phyloP scores from a whole-genome alignment of 352 stramenopile species.

The Blastocystis hominis region DNA sequence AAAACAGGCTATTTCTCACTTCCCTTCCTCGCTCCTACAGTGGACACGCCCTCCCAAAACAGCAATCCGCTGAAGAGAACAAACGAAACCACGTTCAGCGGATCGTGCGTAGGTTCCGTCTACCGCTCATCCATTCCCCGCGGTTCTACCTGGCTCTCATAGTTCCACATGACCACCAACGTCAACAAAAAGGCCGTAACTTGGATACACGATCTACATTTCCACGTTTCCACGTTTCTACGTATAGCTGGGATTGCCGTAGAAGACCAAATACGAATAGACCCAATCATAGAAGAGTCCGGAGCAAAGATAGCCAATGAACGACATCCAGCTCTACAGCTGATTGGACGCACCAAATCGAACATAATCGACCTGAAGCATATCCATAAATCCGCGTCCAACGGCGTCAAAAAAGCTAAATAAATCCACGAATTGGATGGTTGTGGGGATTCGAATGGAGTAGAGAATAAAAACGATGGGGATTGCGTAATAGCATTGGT shows the following conservation, averaged over 20 bases:
- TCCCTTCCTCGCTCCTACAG: neutral
- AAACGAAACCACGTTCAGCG: conserved; percentile 7
- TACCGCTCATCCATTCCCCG: neutral
- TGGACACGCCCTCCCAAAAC: conserved; percentile 12
- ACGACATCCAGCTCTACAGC: neutral
- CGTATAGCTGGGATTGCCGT: neutral
- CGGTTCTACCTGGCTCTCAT: neutral
- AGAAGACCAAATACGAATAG: conserved; percentile 1
- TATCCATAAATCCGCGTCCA: neutral
- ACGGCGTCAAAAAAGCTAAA: neutral
- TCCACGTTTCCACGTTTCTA: neutral
- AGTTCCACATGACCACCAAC: conserved; percentile 8
- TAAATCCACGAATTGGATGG: neutral
- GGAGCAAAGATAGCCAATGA: neutral
- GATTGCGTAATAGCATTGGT: neutral
- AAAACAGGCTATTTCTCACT: conserved; percentile 28
- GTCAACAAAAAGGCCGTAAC: neutral
- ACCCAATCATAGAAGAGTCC: neutral
- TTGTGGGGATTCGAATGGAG: neutral
- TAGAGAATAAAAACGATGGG: neutral
- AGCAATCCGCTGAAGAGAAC: conserved; percentile 32
- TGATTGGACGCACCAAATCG: neutral
- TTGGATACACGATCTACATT: neutral
- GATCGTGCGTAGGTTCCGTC: neutral
- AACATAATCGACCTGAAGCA: neutral